Evolutionary conservation across 345 rosid species (phyloP), one percentile per base, ranked within the genome.

Genomic region (Dipteronia dyeriana): DNA sequence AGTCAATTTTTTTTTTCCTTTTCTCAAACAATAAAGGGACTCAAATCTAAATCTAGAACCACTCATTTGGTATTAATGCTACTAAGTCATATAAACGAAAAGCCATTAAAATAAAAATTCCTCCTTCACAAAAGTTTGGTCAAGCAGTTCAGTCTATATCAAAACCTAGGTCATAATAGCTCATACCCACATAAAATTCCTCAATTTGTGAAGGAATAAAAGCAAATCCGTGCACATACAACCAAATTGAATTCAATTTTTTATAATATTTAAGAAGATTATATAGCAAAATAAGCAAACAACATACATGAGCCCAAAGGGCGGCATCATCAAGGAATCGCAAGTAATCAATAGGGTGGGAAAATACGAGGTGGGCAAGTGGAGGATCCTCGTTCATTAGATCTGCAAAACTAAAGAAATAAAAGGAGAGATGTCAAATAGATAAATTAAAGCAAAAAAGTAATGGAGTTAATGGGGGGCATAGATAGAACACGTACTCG

Each of bases 251-350:
- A 16, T 39, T 61, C 0, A 45, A 61, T 41, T 39, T 19, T 4
- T 47, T 10, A 9, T 2, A 10, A 29, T 25, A 43, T 57, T 72
- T 2, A 9, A 41, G 66, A 9, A 7, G 49, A 9, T 41, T 3
- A 20, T 2, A 45, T 47, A n/a, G 20, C 9, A 54, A 9, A 29
- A 9, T 31, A 38, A 25, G 38, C 39, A 75, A 76, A 63, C 54
- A 12, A 76, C 87, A 60, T 85, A 93, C 99, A 68, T 89, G 95
- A 80, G 99, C 98, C 88, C 90, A 79, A 73, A 91, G 31, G 47
- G 97, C 98, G 5, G 96, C 93, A 17, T 84, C 88, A 80, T 95
- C 91, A 29, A 93, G 88, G 66, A 63, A 86, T 12, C 86, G 88
- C 82, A 95, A 85, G 64, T 81, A 88, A 72, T 75, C 81, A 47